These are phyloP conservation scores for Apophysomyces elegans DNA, from an alignment of 371 early-diverging fungal species.

Conservation along the genomic window DNA sequence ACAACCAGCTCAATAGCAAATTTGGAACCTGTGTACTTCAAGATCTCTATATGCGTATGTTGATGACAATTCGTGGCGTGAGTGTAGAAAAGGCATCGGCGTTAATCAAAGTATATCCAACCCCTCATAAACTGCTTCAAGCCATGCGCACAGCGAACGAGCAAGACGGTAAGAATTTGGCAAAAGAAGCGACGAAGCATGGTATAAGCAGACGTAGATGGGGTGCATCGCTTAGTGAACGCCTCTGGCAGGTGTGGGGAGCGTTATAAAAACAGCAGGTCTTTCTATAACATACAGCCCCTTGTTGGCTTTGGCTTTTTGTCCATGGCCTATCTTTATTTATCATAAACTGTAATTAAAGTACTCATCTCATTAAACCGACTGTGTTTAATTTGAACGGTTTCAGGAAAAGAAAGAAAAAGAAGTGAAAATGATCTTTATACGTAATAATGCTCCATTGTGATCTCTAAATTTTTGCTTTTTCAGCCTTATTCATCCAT, in stretches of 20 bases:
- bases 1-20: constrained; percentile 71
- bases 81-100: constrained; percentile 82
- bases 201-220: constrained; percentile 56
- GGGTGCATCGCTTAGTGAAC: constrained; percentile 51
- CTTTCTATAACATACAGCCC: too few relatives aligned
- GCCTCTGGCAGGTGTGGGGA: constrained; percentile 67
- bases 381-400: too few relatives aligned
- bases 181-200: constrained; percentile 35
- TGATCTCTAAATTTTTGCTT: constrained; percentile 14
- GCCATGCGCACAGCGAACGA: constrained; percentile 32
- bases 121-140: constrained; percentile 58
- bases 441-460: too few relatives aligned
- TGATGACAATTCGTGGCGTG: constrained; percentile 82
- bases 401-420: too few relatives aligned
- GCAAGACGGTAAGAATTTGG: constrained; percentile 25
- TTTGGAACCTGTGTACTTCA: constrained; percentile 63
- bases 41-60: constrained; percentile 79
- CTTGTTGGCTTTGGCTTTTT: too few relatives aligned
- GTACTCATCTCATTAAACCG: too few relatives aligned
- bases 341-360: too few relatives aligned
- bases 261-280: background rate
- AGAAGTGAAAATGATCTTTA: too few relatives aligned
- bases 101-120: constrained; percentile 71
- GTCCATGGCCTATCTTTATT: too few relatives aligned
- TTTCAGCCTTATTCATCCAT: constrained; percentile 26